Percentiles rank a stretch among this genome's conserved stretches.
These are phyloP conservation scores for Geotrichum cucujoidarum DNA, from an alignment of 1,139 yeast genomes.

Conservation along the genomic window DNA sequence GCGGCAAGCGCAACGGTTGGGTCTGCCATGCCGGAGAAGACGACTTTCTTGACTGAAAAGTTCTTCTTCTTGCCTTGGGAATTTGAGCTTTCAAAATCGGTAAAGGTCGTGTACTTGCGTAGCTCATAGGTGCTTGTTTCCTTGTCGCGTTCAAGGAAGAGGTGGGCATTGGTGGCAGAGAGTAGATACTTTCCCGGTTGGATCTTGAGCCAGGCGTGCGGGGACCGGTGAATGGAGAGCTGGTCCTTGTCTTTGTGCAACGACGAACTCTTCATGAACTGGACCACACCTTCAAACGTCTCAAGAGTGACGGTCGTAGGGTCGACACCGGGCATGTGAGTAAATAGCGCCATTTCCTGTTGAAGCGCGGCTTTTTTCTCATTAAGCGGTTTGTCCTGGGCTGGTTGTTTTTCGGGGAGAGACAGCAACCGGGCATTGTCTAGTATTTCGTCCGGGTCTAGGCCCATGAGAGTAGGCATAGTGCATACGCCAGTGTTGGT, in stretches of 20 bases:
- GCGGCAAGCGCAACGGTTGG: slow-evolving; percentile 25
- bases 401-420: neutral
- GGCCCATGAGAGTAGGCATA: slow-evolving; percentile 56
- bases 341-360: slow-evolving; percentile 1
- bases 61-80: slow-evolving; percentile 1
- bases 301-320: slow-evolving; percentile 21
- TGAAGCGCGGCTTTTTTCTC: slow-evolving; percentile 8
- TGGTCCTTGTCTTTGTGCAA: neutral
- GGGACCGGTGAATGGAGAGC: slow-evolving; percentile 3
- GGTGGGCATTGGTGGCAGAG: slow-evolving; percentile 20
- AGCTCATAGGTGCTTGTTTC: slow-evolving; percentile 17
- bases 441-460: slow-evolving; percentile 35
- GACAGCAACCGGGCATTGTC: slow-evolving; percentile 11
- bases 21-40: slow-evolving; percentile 19
- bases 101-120: slow-evolving; percentile 1
- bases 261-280: slow-evolving; percentile 17
- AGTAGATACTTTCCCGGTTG: slow-evolving; percentile 22
- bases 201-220: slow-evolving; percentile 10
- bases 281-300: slow-evolving; percentile 22
- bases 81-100: neutral
- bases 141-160: slow-evolving; percentile 20
- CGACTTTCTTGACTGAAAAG: slow-evolving; percentile 7
- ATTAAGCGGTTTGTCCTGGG: neutral
- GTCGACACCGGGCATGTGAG: slow-evolving; percentile 7
- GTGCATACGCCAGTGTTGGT: slow-evolving; percentile 57